Evolutionary conservation across 2,329 filamentous ascomycete species (phyloP).

Genomic region (Pseudogymnoascus sp.): DNA sequence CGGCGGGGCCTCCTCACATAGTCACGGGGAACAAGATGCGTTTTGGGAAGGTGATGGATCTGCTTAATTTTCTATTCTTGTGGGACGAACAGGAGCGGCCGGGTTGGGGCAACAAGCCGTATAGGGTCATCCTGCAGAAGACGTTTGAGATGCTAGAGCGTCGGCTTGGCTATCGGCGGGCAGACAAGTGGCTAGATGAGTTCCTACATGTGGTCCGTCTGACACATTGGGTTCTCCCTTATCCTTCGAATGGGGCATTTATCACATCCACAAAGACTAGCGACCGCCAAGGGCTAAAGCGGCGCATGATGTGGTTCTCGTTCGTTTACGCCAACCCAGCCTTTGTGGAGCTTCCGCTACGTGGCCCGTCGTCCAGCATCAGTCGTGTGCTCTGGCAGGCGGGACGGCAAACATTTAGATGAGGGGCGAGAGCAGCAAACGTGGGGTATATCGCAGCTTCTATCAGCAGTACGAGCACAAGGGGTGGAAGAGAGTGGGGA

Average conservation of each 20-base stretch:
- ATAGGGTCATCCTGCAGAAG: neutral
- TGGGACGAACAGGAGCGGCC: neutral
- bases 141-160: neutral
- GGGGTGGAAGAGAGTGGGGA: neutral
- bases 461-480: neutral
- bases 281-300: neutral
- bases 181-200: neutral
- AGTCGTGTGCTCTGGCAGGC: neutral
- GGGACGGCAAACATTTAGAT: neutral
- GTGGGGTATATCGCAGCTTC: neutral
- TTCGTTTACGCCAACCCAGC: neutral
- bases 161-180: neutral
- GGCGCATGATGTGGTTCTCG: neutral
- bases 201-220: neutral
- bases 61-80: neutral
- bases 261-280: neutral
- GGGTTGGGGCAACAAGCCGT: neutral
- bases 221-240: neutral
- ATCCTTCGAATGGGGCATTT: neutral
- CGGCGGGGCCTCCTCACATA: neutral
- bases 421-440: neutral
- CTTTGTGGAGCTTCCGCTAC: neutral
- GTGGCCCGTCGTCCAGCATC: neutral
- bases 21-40: neutral
- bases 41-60: neutral